Percentiles rank a stretch among this genome's conserved stretches.
These are phyloP conservation scores for Fusarium udum DNA, from an alignment of 2,329 filamentous ascomycete species.

Conservation along the genomic window DNA sequence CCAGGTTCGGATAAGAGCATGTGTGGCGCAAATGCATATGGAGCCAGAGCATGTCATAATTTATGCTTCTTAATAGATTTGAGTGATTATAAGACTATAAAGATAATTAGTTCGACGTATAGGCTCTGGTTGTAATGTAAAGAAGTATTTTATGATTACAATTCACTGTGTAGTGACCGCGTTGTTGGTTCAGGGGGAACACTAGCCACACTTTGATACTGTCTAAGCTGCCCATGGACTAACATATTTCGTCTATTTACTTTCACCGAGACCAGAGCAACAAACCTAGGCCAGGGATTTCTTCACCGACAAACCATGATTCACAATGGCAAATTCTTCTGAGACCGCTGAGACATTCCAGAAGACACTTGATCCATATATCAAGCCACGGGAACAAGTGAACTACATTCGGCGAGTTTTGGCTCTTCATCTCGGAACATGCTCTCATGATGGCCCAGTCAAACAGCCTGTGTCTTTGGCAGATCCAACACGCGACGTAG, in stretches of 20 bases:
- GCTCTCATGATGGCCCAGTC: constrained; percentile 54
- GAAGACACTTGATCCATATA: constrained; percentile 59
- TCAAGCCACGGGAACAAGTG: constrained; percentile 67
- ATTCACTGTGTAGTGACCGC: neutral
- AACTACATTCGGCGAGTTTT: constrained; percentile 65
- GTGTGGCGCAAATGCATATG: constrained; percentile 27
- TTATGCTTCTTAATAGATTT: neutral
- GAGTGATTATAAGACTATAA: neutral
- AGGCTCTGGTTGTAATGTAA: neutral
- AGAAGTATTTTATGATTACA: neutral
- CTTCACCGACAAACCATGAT: constrained; percentile 25
- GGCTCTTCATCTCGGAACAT: constrained; percentile 62
- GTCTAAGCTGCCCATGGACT: constrained; percentile 12
- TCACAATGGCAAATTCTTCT: constrained; percentile 46
- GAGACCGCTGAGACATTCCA: constrained; percentile 52
- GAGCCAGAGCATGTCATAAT: constrained; percentile 18
- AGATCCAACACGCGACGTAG: constrained; percentile 50
- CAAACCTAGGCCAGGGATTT: constrained; percentile 2
- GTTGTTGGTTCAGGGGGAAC: neutral
- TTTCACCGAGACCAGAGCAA: constrained; percentile 24
- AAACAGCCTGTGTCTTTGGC: constrained; percentile 60
- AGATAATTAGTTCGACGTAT: neutral
- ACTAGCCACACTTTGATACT: constrained; percentile 23
- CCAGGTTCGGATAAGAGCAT: constrained; percentile 4
- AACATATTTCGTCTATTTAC: constrained; percentile 27